Base-by-base conservation (phyloP, 2,329 filamentous ascomycete genomes). In the Cladosporium sp. region DNA sequence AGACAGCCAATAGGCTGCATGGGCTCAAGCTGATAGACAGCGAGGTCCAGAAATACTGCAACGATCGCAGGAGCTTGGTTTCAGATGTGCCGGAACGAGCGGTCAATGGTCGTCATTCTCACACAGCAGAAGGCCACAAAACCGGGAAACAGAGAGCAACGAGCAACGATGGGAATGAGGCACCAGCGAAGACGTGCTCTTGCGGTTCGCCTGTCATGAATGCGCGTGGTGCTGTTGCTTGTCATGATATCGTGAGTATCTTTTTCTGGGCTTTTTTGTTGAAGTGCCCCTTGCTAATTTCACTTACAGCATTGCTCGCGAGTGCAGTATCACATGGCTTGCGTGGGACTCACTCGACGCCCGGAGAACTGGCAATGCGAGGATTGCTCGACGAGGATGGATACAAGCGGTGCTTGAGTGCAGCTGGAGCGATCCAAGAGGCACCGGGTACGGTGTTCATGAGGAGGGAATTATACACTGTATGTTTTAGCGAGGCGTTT, bases 1-100 rank as follows among this genome's bases (percentile, higher is more conserved):
- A 70, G 11, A 73, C 78, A 43, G 68, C 80, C 3, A 30, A 68
- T 0, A 64, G 69, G 3, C 75, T 67, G 72, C 46, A 56, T 61
- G 1, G 69, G 54, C 11, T 75, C 70, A 62, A 56, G 65, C 43
- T 57, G n/a, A 30, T 59, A 46, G 46, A 64, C 43, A 23, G n/a
- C 43, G 25, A 39, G 26, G 34, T 63, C 18, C 57, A 34, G 23
- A 26, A 46, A 7, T 48, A 66, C 18, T 56, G 57, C 49, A 21
- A 48, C 30, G 43, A 56, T 1, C 34, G 56, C 13, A 46, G 32
- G 32, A 39, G 51, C 3, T 14, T 54, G 28, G 30, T 21, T 11
- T 32, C 51, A 2, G 26, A 13, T 18, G 51, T 13, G 7, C 26
- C 28, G 21, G 51, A 28, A 11, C 51, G 3, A 28, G 18, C 26